These are phyloP conservation scores for Davidsoniella virescens DNA, from an alignment of 2,329 filamentous ascomycete species.

Conservation along the genomic window DNA sequence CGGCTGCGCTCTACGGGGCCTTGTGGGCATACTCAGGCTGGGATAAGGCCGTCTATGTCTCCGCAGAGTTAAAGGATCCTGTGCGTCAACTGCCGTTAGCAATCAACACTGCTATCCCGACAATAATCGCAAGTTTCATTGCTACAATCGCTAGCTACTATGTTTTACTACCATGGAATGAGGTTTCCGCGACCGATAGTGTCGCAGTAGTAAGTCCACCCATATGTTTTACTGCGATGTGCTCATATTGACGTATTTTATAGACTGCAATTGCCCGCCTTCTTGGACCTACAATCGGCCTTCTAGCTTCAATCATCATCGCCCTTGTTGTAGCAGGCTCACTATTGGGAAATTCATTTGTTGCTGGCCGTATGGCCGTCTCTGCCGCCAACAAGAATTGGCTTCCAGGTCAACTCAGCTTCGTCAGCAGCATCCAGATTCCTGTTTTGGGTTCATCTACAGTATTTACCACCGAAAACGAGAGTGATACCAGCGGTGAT, in stretches of 20 bases:
- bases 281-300: slow-evolving; percentile 35
- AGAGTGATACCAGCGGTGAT: slow-evolving; percentile 22
- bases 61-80: slow-evolving; percentile 34
- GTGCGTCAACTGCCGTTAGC: slow-evolving; percentile 40
- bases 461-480: not conserved
- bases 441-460: slow-evolving; percentile 11
- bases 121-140: slow-evolving; percentile 42
- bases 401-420: slow-evolving; percentile 30
- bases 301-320: slow-evolving; percentile 38
- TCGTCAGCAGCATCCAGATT: slow-evolving; percentile 28
- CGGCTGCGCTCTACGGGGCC: slow-evolving; percentile 43
- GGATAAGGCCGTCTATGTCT: slow-evolving; percentile 46
- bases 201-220: slow-evolving; percentile 39
- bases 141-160: slow-evolving; percentile 47
- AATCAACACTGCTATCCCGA: slow-evolving; percentile 44
- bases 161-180: slow-evolving; percentile 42
- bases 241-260: not conserved
- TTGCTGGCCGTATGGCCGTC: slow-evolving; percentile 43
- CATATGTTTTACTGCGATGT: not conserved
- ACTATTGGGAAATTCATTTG: slow-evolving; percentile 45
- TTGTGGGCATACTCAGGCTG: slow-evolving; percentile 51
- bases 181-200: slow-evolving; percentile 41
- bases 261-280: slow-evolving; percentile 40
- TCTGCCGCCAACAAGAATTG: slow-evolving; percentile 37
- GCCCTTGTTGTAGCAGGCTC: slow-evolving; percentile 46